phyloP scores from a whole-genome alignment of 495 filamentous ascomycete genomes.

The Penicillium paxilli region DNA sequence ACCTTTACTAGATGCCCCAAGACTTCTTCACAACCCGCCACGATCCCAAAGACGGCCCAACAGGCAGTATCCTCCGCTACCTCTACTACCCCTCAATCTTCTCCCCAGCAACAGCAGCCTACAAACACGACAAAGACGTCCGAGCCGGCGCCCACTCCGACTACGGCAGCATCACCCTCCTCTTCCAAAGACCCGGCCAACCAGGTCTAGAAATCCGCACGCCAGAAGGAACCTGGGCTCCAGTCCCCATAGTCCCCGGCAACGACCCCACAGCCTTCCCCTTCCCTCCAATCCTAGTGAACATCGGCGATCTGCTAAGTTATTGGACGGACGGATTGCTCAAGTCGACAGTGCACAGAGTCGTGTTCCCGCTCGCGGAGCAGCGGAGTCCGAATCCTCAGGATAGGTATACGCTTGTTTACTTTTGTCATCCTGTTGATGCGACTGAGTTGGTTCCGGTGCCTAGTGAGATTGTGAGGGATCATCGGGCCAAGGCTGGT shows the following conservation, averaged over 20 bases:
- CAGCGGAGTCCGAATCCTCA: slow-evolving; percentile 44
- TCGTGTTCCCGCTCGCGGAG: slow-evolving; percentile 67
- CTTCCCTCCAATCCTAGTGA: slow-evolving; percentile 80
- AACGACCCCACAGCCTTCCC: slow-evolving; percentile 40
- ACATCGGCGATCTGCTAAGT: slow-evolving; percentile 86
- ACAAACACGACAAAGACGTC: slow-evolving; percentile 54
- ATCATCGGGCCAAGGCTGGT: slow-evolving; percentile 33
- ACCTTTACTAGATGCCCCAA: slow-evolving; percentile 38
- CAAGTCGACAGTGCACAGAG: slow-evolving; percentile 83
- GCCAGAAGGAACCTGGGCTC: slow-evolving; percentile 44
- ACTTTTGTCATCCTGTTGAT: slow-evolving; percentile 86
- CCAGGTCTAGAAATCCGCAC: slow-evolving; percentile 85
- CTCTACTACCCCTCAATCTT: slow-evolving; percentile 72
- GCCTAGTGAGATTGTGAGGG: slow-evolving; percentile 63
- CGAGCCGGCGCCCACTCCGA: slow-evolving; percentile 70
- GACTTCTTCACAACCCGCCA: slow-evolving; percentile 79
- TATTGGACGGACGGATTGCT: slow-evolving; percentile 91
- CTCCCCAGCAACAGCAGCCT: slow-evolving; percentile 35
- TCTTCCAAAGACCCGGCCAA: slow-evolving; percentile 79
- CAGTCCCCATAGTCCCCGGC: slow-evolving; percentile 45
- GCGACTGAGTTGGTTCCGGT: slow-evolving; percentile 69
- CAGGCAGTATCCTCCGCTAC: slow-evolving; percentile 77
- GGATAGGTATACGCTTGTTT: slow-evolving; percentile 87
- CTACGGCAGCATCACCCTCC: slow-evolving; percentile 66
- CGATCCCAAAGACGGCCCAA: slow-evolving; percentile 54